phyloP scores from a whole-genome alignment of 495 filamentous ascomycete genomes.

The Daldinia childiae region DNA sequence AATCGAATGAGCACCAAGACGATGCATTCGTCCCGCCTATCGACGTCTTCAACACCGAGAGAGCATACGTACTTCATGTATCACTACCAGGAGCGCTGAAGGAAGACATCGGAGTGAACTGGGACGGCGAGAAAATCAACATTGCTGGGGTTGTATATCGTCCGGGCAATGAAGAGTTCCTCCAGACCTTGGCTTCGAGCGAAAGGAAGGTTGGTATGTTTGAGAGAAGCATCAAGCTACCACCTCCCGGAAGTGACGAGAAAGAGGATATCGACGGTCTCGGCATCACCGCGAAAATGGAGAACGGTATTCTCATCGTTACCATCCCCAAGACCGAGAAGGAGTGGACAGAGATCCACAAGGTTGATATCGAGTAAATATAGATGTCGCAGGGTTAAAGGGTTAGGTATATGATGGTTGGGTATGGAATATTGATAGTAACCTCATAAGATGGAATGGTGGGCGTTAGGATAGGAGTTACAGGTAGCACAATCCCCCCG shows the following conservation, averaged over 20 bases:
- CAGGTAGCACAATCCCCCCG: constrained; percentile 6
- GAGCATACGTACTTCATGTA: constrained; percentile 72
- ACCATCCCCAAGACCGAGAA: constrained; percentile 73
- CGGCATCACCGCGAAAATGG: constrained; percentile 71
- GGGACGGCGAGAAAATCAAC: constrained; percentile 73
- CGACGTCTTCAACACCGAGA: constrained; percentile 76
- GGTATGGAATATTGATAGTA: constrained; percentile 8
- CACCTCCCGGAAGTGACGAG: constrained; percentile 52
- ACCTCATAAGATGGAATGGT: not conserved
- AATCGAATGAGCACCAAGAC: constrained; percentile 45
- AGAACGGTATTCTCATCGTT: constrained; percentile 69
- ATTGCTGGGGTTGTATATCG: constrained; percentile 77
- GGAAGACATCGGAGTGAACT: constrained; percentile 79
- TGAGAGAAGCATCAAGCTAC: constrained; percentile 71
- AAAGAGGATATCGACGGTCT: constrained; percentile 71
- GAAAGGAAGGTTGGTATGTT: constrained; percentile 79
- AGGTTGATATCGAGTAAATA: constrained; percentile 65
- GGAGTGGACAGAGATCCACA: constrained; percentile 67
- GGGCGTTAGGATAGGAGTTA: constrained; percentile 34
- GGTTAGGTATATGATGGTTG: not conserved
- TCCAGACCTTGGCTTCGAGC: constrained; percentile 67
- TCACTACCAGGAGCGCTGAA: constrained; percentile 81
- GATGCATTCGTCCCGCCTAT: constrained; percentile 70
- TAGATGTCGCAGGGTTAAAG: not conserved
- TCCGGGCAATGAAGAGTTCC: constrained; percentile 74